These are phyloP conservation scores for Daedaleopsis nitida DNA, from an alignment of 768 basidiomycete species.

Conservation along the genomic window DNA sequence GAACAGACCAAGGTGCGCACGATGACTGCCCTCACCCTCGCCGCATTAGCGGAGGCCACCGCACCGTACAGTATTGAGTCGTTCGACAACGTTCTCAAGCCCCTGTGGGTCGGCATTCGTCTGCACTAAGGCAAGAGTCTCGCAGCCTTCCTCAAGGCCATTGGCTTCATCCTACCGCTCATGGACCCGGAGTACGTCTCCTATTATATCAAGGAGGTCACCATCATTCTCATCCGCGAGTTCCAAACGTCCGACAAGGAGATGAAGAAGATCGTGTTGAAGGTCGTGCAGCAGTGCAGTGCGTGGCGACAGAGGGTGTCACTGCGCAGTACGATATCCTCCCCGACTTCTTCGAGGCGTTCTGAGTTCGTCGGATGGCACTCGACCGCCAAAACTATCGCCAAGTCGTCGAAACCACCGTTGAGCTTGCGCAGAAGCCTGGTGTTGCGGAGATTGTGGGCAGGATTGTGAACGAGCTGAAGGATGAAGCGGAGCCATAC, in stretches of 20 bases:
- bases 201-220: slow-evolving; percentile 98
- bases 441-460: slow-evolving; percentile 97
- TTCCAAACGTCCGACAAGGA: slow-evolving; percentile 99
- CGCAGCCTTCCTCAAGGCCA: slow-evolving; percentile 95
- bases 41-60: slow-evolving; percentile 94
- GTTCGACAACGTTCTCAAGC: slow-evolving; percentile 96
- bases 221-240: slow-evolving; percentile 94
- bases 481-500: slow-evolving; percentile 89
- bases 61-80: slow-evolving; percentile 99
- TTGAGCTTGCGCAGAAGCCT: slow-evolving; percentile 95
- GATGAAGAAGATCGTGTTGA: slow-evolving; percentile 99
- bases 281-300: slow-evolving; percentile 99
- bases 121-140: slow-evolving; percentile 94
- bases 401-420: slow-evolving; percentile 98
- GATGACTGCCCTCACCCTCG: slow-evolving; percentile 92
- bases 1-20: slow-evolving; percentile 97
- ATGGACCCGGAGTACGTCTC: slow-evolving; percentile 99
- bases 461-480: slow-evolving; percentile 82
- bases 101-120: slow-evolving; percentile 91
- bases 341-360: slow-evolving; percentile 98
- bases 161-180: slow-evolving; percentile 98
- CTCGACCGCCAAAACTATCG: slow-evolving; percentile 94
- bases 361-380: slow-evolving; percentile 99
- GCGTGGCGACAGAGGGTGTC: slow-evolving; percentile 97
- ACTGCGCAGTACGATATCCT: slow-evolving; percentile 95